Evolutionary conservation across 108 stramenopile species (phyloP), one percentile per base, ranked within the genome.

Genomic region (Cylindrotheca closterium): DNA sequence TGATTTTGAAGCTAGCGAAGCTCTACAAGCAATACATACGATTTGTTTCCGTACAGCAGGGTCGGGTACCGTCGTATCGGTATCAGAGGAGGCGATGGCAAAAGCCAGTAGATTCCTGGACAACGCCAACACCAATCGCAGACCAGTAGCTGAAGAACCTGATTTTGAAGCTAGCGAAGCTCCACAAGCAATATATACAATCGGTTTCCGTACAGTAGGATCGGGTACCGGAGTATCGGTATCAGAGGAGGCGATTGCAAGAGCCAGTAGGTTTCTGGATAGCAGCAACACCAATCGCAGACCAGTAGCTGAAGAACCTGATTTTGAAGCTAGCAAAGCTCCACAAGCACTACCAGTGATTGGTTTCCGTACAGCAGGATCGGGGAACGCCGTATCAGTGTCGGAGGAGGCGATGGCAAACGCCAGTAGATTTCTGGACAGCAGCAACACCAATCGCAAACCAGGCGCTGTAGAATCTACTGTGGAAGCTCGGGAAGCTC

Each of bases 311-410:
- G 34, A 28, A 25, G 26, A 50, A 32, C 55, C 21, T 22, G 15
- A 28, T 23, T 19, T 27, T 4, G 28, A 24, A 26, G 45, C 37
- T 2, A 30, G 21, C 32, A 1, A 19, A 55, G 19, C 26, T 55
- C 47, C 33, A 15, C 50, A n/a, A n/a, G n/a, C n/a, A n/a, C n/a
- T n/a, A n/a, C n/a, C n/a, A n/a, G n/a, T n/a, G n/a, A n/a, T n/a
- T n/a, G n/a, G n/a, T n/a, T 77, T 73, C 25, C 45, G 32, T 1
- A 73, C 60, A 21, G 76, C 72, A 21, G 77, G 68, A 5, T 62
- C 22, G n/a, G 66, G 70, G 12, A 33, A 28, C 27, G n/a, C 33
- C 12, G 66, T 75, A 29, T 31, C 45, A 24, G 71, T 72, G 2
- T 65, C 74, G n/a, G 52, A 72, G 31, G 65, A 79, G 17, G 58